Base-by-base conservation (phyloP, 805 yeast genomes). In the Myxozyma vanderwaltii region DNA sequence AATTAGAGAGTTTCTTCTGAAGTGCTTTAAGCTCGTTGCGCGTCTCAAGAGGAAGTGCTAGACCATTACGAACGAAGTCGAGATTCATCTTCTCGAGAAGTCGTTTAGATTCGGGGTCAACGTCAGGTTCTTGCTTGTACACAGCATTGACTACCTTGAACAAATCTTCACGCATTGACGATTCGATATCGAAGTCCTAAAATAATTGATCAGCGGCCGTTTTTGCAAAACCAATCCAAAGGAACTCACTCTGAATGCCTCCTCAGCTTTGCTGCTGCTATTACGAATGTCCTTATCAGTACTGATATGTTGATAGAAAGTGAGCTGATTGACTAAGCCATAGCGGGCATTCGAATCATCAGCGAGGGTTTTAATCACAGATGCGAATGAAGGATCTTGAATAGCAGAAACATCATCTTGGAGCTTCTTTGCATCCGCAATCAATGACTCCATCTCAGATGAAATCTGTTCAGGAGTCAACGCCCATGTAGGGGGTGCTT, bases 251-350 rank as follows among this genome's bases (percentile, higher is more conserved):
- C 65, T 29, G 12, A 33, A 41, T 8, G 12, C 69, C 69, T 82
- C 82, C 63, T 85, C 87, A 0, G 89, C 86, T 60, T 81, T 75
- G 45, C 79, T 79, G 1, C 91, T 83, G 2, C 90, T 89, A 63
- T 86, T 89, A 68, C 96, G 80, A 33, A 87, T 69, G n/a, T 74
- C 82, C 68, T 84, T 82, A 63, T 80, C 78, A 21, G 83, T 68
- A 2, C 91, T 85, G 10, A 89, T 91, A 65, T 86, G 85, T 71
- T 85, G 89, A 68, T 83, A 85, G 69, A 89, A 89, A 19, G 85
- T 76, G 66, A 88, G 72, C 65, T 80, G 85, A 66, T 79, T 80
- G 27, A 76, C 75, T 5, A 78, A 52, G 4, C 79, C 78, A 8
- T 76, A 72, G 44, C 78, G 76, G 26, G 72, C 73, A 68, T 87